Percentiles rank a stretch among this genome's conserved stretches.
Evolutionary conservation across 2,329 filamentous ascomycete species (phyloP).

Genomic region (Aureobasidium sp.): DNA sequence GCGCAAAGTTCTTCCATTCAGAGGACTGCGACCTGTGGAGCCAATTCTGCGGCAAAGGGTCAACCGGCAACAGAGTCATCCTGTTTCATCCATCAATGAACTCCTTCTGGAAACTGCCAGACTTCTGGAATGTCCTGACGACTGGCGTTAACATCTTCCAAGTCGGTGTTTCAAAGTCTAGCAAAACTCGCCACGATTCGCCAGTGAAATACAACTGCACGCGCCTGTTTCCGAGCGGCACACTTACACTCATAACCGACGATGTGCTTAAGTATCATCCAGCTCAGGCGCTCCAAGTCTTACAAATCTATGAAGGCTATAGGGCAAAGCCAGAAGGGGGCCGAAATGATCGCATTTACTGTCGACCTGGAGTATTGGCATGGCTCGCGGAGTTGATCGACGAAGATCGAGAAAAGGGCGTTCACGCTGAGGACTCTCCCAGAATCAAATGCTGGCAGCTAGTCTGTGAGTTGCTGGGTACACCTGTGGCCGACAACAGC

Average conservation of each 20-base stretch:
- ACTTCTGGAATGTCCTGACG: not conserved
- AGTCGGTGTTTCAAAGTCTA: not conserved
- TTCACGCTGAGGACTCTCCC: constrained; percentile 15
- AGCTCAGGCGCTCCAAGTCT: constrained; percentile 30
- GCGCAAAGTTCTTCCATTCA: constrained; percentile 24
- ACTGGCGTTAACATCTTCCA: constrained; percentile 16
- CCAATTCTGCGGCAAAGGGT: constrained; percentile 20
- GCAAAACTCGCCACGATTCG: not conserved
- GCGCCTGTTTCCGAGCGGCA: constrained; percentile 33
- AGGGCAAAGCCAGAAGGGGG: constrained; percentile 23
- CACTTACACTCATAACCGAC: constrained; percentile 38
- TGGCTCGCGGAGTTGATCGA: constrained; percentile 22
- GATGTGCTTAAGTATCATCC: constrained; percentile 37
- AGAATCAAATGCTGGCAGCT: constrained; percentile 22
- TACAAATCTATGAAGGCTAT: constrained; percentile 30
- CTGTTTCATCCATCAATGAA: constrained; percentile 16
- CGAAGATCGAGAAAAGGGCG: constrained; percentile 15
- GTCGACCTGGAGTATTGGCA: constrained; percentile 24
- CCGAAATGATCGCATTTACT: constrained; percentile 22
- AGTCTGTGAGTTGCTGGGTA: constrained; percentile 20
- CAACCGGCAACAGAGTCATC: constrained; percentile 9
- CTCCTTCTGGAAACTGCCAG: constrained; percentile 19
- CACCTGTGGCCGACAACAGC: not conserved
- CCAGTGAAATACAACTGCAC: constrained; percentile 21
- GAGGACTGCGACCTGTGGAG: constrained; percentile 23